Percentiles rank a stretch among this genome's conserved stretches.
Evolutionary conservation across 306 rosid genomes (phyloP).

Genomic region (Ziziphus jujuba): DNA sequence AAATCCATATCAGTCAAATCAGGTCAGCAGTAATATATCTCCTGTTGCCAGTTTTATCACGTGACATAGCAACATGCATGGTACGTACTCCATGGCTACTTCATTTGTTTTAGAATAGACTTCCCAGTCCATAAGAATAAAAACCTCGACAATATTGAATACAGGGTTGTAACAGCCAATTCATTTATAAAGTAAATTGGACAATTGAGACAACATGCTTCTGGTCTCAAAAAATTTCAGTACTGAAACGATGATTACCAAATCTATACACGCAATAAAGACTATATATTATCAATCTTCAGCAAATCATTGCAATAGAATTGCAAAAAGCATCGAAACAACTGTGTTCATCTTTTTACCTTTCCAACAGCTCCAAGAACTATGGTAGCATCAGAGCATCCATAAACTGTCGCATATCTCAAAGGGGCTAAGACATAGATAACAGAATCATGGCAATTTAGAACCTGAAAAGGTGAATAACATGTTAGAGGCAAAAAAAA

Average conservation of each 20-base stretch:
- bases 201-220: neutral
- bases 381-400: slow-evolving; percentile 95
- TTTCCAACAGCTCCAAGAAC: slow-evolving; percentile 98
- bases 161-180: too few species aligned
- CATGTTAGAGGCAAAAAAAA: slow-evolving; percentile 4
- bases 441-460: slow-evolving; percentile 88
- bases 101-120: neutral
- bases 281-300: neutral
- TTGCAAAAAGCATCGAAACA: slow-evolving; percentile 10
- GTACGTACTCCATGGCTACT: neutral
- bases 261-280: neutral
- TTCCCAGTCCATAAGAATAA: neutral
- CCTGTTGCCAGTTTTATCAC: slow-evolving; percentile 11
- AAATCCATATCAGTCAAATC: neutral
- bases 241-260: neutral
- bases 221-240: too few species aligned
- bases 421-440: slow-evolving; percentile 83
- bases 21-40: neutral
- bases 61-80: neutral
- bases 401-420: slow-evolving; percentile 89
- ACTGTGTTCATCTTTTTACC: slow-evolving; percentile 47
- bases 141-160: neutral
- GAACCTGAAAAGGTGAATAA: slow-evolving; percentile 57
- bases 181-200: too few species aligned
- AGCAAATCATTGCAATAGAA: neutral